Conservation (phyloP, 805 yeast genomes). For the Starmerella ratchasimensis region DNA sequence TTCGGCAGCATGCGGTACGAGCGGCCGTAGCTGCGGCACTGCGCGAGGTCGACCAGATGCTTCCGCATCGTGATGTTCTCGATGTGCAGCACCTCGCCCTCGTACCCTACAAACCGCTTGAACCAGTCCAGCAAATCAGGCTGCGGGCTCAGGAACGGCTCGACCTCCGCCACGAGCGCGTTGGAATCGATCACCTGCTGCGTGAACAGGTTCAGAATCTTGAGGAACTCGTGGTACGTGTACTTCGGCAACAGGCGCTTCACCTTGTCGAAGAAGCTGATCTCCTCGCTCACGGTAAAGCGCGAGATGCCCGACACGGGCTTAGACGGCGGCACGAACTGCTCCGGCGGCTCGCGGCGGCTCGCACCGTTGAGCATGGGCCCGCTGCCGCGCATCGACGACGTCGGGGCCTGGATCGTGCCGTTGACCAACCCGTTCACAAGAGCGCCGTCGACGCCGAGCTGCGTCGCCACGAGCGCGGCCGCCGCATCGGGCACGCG, state of each 20-base stretch:
- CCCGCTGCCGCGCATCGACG: neutral
- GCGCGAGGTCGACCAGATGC: slow-evolving; percentile 75
- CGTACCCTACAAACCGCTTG: slow-evolving; percentile 78
- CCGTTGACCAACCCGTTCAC: too few relatives aligned
- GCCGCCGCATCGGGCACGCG: slow-evolving; percentile 22
- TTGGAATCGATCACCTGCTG: slow-evolving; percentile 80
- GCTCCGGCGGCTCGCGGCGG: neutral
- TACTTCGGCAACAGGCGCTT: slow-evolving; percentile 80
- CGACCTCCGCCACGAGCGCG: slow-evolving; percentile 70
- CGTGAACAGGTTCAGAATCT: slow-evolving; percentile 71
- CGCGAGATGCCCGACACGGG: slow-evolving; percentile 33
- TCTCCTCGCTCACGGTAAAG: slow-evolving; percentile 19
- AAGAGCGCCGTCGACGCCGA: too few relatives aligned
- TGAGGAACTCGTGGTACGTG: slow-evolving; percentile 82
- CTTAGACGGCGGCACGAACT: slow-evolving; percentile 65
- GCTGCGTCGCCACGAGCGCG: neutral
- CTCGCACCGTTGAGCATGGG: neutral
- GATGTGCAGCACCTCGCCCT: slow-evolving; percentile 69
- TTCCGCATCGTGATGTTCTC: slow-evolving; percentile 80
- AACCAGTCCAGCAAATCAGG: slow-evolving; percentile 81
- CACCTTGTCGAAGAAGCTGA: slow-evolving; percentile 80
- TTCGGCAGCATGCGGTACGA: slow-evolving; percentile 87
- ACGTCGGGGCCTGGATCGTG: neutral
- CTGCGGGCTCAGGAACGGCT: slow-evolving; percentile 69
- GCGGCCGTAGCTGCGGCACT: slow-evolving; percentile 92